Base-by-base conservation (phyloP, 257 asterid genomes). In the Salvia splendens region DNA sequence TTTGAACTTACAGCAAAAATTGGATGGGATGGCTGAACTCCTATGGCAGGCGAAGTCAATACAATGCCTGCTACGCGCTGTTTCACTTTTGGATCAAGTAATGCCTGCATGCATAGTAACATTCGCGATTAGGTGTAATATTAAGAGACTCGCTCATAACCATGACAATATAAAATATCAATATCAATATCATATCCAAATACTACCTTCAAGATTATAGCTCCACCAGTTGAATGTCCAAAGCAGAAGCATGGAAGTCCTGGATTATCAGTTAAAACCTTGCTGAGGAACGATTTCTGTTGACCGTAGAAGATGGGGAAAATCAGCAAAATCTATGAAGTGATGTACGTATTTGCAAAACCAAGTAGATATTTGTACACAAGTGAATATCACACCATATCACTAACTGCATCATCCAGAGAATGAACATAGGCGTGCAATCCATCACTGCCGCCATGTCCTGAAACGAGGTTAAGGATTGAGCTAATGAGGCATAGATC, bases 371-470 rank as follows among this genome's bases (percentile, higher is more conserved):
- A 8, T 16, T 4, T 16, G 45, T 24, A 8, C 24, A 43, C 49
- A 58, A 65, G 11, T 1, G 67, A 42, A 6, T 7, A 14, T 4
- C 69, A 58, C 79, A 92, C 98, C 95, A 72, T 63, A 64, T 92
- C 98, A 61, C 61, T 64, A 51, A 92, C 91, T 7, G 96, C 92
- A 82, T 81, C 64, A 75, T 87, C 95, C 1, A 89, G 89, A 53
- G 98, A 92, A 72, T 73, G 95, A 43, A 92, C 96, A 48, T 85
- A 92, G 14, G 95, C 98, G 30, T 92, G 98, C 28, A 92, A 78
- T 58, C 95, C 97, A 76, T 92, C 96, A 50, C 96, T 92, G 57
- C 98, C 97, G 35, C 98, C 98, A 42, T 92, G 98, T 50, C 97
- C 98, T 87, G 79, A 58, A 57, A 57, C 38, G 57, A 45, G 28